phyloP scores from a whole-genome alignment of 495 filamentous ascomycete species.

The Aspergillus diversus region DNA sequence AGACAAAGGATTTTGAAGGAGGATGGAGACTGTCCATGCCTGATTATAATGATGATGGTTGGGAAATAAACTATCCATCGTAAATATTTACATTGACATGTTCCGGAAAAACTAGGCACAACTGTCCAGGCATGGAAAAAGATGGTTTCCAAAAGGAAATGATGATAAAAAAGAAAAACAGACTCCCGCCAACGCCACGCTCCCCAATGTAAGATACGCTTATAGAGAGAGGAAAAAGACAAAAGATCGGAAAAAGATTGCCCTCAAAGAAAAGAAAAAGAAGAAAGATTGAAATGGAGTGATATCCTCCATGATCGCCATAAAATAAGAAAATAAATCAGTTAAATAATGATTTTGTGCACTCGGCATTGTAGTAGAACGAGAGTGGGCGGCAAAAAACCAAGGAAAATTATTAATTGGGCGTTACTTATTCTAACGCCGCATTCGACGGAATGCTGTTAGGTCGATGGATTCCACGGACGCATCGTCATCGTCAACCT shows the following conservation, averaged over 20 bases:
- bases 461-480: slow-evolving; percentile 48
- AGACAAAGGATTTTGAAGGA: not conserved
- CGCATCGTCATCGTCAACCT: slow-evolving; percentile 47
- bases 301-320: not conserved
- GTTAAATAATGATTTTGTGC: not conserved
- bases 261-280: slow-evolving; percentile 6
- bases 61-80: not conserved
- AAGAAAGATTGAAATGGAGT: slow-evolving; percentile 1
- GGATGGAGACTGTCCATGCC: not conserved
- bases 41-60: not conserved
- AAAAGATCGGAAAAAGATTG: slow-evolving; percentile 8
- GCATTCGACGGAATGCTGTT: slow-evolving; percentile 42
- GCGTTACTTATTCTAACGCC: slow-evolving; percentile 3
- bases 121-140: not conserved
- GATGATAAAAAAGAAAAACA: slow-evolving; percentile 1
- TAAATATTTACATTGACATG: not conserved
- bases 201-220: slow-evolving; percentile 19
- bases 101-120: not conserved
- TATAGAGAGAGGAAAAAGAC: slow-evolving; percentile 7
- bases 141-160: not conserved
- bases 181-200: slow-evolving; percentile 24
- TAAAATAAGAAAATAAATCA: slow-evolving; percentile 1
- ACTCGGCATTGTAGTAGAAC: not conserved
- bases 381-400: not conserved
- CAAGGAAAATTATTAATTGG: not conserved